These are phyloP conservation scores for Mariannaea elegans DNA, from an alignment of 2,329 filamentous ascomycete genomes.

Conservation along the genomic window DNA sequence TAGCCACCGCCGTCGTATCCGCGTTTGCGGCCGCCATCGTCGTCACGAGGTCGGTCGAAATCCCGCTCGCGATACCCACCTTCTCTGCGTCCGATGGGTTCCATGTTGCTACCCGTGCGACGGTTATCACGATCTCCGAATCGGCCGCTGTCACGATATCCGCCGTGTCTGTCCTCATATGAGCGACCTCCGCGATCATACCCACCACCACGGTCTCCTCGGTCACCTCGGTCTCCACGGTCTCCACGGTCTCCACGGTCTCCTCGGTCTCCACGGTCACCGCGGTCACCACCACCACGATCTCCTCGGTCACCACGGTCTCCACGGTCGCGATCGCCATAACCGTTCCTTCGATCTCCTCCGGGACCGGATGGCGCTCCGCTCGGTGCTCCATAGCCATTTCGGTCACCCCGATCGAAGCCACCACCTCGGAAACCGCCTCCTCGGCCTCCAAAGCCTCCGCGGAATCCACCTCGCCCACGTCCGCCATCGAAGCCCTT, in stretches of 20 bases:
- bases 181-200: slow-evolving; percentile 66
- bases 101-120: slow-evolving; percentile 80
- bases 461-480: slow-evolving; percentile 55
- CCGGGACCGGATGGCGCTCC: slow-evolving; percentile 70
- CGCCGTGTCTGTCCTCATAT: slow-evolving; percentile 65
- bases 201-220: slow-evolving; percentile 56
- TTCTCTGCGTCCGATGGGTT: slow-evolving; percentile 78
- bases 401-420: slow-evolving; percentile 48
- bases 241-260: slow-evolving; percentile 33
- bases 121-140: slow-evolving; percentile 57
- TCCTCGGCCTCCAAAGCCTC: slow-evolving; percentile 62
- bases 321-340: slow-evolving; percentile 47
- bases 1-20: slow-evolving; percentile 81
- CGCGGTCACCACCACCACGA: slow-evolving; percentile 51
- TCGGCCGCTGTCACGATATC: slow-evolving; percentile 59
- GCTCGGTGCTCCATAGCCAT: slow-evolving; percentile 61
- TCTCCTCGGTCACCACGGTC: slow-evolving; percentile 7
- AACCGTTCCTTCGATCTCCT: slow-evolving; percentile 57
- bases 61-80: slow-evolving; percentile 63
- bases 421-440: slow-evolving; percentile 61
- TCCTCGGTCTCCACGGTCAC: slow-evolving; percentile 21
- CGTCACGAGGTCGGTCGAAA: slow-evolving; percentile 65
- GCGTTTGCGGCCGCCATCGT: slow-evolving; percentile 68
- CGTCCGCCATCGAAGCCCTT: slow-evolving; percentile 58
- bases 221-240: slow-evolving; percentile 48